Evolutionary conservation across 2,329 filamentous ascomycete species (phyloP).

Genomic region (Botrytis porri): DNA sequence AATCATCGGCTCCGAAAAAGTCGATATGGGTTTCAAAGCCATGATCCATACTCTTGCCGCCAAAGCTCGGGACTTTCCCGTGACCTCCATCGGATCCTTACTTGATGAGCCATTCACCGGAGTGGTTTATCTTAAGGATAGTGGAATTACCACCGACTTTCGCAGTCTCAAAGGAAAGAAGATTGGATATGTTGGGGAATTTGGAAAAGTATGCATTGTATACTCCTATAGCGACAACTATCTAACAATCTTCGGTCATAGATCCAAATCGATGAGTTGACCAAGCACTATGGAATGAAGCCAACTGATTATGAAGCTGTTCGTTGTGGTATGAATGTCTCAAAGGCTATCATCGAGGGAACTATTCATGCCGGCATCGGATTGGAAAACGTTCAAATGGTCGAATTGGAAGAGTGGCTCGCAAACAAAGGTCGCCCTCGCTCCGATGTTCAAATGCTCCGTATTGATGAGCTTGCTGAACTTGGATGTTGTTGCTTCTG

Average conservation of each 20-base stretch:
- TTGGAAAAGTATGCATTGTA: constrained; percentile 55
- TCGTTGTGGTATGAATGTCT: constrained; percentile 79
- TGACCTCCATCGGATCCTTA: constrained; percentile 69
- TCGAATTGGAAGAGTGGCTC: constrained; percentile 77
- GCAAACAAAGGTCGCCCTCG: constrained; percentile 58
- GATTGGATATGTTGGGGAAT: constrained; percentile 78
- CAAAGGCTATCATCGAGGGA: constrained; percentile 70
- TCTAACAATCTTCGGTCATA: constrained; percentile 34
- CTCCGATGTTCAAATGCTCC: constrained; percentile 73
- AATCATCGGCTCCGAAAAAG: constrained; percentile 73
- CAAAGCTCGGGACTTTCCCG: constrained; percentile 71
- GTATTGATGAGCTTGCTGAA: constrained; percentile 76
- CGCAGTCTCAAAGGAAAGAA: constrained; percentile 70
- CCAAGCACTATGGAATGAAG: constrained; percentile 72
- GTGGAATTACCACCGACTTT: constrained; percentile 73
- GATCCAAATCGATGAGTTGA: constrained; percentile 81
- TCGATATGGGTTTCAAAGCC: constrained; percentile 77
- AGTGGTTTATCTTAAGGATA: constrained; percentile 71
- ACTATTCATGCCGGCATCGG: constrained; percentile 73
- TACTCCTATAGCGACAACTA: background rate
- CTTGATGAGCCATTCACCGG: constrained; percentile 80
- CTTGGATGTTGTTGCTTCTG: constrained; percentile 84
- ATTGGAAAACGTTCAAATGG: constrained; percentile 80
- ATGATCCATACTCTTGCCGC: constrained; percentile 81
- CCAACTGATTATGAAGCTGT: constrained; percentile 72